Base-by-base conservation (phyloP, 768 basidiomycete genomes). In the Russula vinacea region DNA sequence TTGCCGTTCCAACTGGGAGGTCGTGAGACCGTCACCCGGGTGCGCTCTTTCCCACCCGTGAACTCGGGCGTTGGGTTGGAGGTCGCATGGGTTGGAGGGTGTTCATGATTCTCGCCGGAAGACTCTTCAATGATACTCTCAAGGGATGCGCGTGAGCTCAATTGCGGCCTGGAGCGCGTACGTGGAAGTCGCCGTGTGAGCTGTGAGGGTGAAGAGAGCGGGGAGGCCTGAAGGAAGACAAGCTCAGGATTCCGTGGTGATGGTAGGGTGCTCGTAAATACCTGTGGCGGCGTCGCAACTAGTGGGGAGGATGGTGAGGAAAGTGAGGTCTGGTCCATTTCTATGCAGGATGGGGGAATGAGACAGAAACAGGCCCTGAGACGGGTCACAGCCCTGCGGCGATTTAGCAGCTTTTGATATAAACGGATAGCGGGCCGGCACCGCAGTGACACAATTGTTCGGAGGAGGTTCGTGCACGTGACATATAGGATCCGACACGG, bases 111-210 rank as follows among this genome's bases (percentile, higher is more conserved):
- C 26, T 63, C 58, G 24, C 14, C 8, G 2, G 10, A 33, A 26
- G 61, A 7, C 47, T 69, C 68, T 52, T 69, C 68, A 29, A 60
- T 39, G 42, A 69, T 69, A 45, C 68, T 62, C 59, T 69, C 68
- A 16, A 69, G 66, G 19, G 68, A 69, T 39, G 59, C 56, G 22
- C 57, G 60, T 1, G 62, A 35, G 39, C 49, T 55, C 26, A 69
- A n/a, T 11, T 57, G 66, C 19, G 68, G 42, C 42, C 66, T 62
- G 22, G 62, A 61, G 19, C 50, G 66, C 40, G 60, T 45, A 16
- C 62, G 66, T 5, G 66, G 62, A 29, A 62, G 50, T 44, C 67
- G 68, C 22, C 62, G 58, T 37, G 62, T 32, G 32, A n/a, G 9
- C 8, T 57, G 37, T n/a, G 44, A 7, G 14, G 67, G 57, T 39